A percentile compares a stretch with the other conserved stretches of the same genome.
These are phyloP conservation scores for Phoenix roebelenii DNA, from an alignment of 176 grass and related monocot species.

Conservation along the genomic window DNA sequence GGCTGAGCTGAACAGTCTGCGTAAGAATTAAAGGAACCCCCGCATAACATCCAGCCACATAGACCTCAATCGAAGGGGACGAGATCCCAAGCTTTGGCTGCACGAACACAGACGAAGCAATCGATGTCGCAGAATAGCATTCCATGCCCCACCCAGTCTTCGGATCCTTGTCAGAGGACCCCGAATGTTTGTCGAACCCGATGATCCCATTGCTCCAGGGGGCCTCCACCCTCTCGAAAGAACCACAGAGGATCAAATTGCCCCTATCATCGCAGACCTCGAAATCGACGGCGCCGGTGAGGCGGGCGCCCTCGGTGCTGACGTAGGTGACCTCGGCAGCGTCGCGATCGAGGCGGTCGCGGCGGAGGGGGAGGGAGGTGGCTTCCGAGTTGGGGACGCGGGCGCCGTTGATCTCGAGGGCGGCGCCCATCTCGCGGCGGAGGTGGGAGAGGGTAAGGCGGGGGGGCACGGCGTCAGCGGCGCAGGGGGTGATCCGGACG, in stretches of 20 bases:
- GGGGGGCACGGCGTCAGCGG: constrained; percentile 3
- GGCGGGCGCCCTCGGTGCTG: constrained; percentile 34
- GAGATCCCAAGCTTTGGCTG: constrained; percentile 2
- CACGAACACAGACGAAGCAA: constrained; percentile 16
- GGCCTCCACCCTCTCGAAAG: constrained; percentile 31
- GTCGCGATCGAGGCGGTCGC: constrained; percentile 44
- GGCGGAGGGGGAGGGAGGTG: constrained; percentile 42
- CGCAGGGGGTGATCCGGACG: constrained; percentile 48
- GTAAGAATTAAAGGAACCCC: constrained; percentile 62
- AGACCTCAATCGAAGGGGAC: constrained; percentile 46
- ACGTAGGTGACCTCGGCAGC: constrained; percentile 72
- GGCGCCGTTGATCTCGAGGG: constrained; percentile 23
- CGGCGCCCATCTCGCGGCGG: constrained; percentile 21
- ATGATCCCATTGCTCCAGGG: constrained; percentile 28
- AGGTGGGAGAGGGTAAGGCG: constrained; percentile 42
- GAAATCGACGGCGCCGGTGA: constrained; percentile 46
- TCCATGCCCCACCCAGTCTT: constrained; percentile 58
- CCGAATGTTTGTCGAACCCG: constrained; percentile 5
- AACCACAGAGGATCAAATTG: constrained; percentile 48
- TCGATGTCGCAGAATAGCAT: constrained; percentile 39
- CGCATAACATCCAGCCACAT: constrained; percentile 56
- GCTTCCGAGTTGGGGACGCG: background rate
- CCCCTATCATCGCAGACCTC: constrained; percentile 62
- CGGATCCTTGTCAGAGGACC: constrained; percentile 11
- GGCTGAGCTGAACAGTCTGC: constrained; percentile 50